These are phyloP conservation scores for Fusarium sp. DNA, from an alignment of 2,329 filamentous ascomycete genomes.

Conservation along the genomic window DNA sequence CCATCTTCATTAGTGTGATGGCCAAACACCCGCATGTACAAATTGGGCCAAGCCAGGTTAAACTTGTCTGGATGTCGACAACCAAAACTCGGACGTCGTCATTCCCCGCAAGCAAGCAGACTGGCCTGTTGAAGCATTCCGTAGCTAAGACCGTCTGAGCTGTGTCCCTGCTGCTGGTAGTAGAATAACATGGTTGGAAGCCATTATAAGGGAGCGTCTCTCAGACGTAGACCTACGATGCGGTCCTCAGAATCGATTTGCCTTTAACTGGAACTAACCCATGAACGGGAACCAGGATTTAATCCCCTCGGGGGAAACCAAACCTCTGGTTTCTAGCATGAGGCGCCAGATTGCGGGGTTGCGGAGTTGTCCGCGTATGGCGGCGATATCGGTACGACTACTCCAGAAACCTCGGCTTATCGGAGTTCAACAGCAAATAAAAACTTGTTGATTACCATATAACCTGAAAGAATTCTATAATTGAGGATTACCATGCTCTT, in stretches of 20 bases:
- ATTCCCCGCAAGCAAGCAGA: constrained; percentile 51
- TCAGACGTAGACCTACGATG: constrained; percentile 20
- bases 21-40: constrained; percentile 52
- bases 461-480: not conserved
- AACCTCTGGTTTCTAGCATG: not conserved
- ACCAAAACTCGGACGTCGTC: constrained; percentile 50
- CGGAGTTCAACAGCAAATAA: not conserved
- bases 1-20: constrained; percentile 50
- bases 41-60: constrained; percentile 53
- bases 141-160: not conserved
- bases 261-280: constrained; percentile 29
- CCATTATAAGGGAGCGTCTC: constrained; percentile 16
- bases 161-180: constrained; percentile 19
- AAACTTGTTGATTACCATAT: not conserved
- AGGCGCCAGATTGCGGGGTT: not conserved
- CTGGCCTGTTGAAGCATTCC: not conserved
- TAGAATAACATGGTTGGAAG: constrained; percentile 32
- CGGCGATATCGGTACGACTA: not conserved
- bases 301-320: not conserved
- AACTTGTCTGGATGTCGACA: constrained; percentile 54
- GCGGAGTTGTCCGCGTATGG: constrained; percentile 10
- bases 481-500: fast-evolving
- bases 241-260: constrained; percentile 26
- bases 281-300: constrained; percentile 16
- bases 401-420: not conserved